Evolutionary conservation across 352 stramenopile genomes (phyloP).

Genomic region (Globisporangium carolinianum): DNA sequence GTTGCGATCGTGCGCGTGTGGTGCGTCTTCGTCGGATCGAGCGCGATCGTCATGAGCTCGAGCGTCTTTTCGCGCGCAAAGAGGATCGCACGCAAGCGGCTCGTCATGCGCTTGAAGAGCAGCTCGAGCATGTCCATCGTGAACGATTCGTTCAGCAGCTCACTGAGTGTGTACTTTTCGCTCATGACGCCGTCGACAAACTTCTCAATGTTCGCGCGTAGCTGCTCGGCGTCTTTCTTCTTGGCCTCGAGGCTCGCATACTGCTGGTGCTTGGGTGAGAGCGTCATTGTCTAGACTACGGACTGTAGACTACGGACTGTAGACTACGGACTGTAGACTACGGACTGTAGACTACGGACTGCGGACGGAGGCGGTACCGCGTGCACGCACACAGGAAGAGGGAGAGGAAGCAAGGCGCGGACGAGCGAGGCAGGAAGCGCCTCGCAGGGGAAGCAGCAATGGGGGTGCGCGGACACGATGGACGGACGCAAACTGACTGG

Average conservation of each 20-base stretch:
- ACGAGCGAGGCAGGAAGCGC: too few species aligned
- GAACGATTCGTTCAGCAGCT: conserved; percentile 79
- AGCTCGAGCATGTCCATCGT: conserved; percentile 80
- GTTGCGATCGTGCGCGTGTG: conserved; percentile 69
- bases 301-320: too few species aligned
- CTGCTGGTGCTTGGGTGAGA: conserved; percentile 21
- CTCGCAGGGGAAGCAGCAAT: too few species aligned
- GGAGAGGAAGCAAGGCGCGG: too few species aligned
- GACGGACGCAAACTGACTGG: too few species aligned
- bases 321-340: too few species aligned
- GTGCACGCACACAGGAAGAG: too few species aligned
- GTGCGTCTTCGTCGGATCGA: conserved; percentile 39
- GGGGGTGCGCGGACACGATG: too few species aligned
- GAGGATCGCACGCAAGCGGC: conserved; percentile 60
- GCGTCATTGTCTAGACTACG: conserved; percentile 12
- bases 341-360: too few species aligned
- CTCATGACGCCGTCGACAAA: conserved; percentile 82
- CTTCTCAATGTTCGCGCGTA: conserved; percentile 70
- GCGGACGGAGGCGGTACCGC: too few species aligned
- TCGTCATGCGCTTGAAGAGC: conserved; percentile 84
- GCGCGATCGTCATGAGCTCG: conserved; percentile 62
- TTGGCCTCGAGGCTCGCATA: conserved; percentile 26
- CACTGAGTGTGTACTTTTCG: conserved; percentile 42
- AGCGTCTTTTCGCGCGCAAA: conserved; percentile 65
- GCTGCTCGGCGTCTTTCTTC: conserved; percentile 43